Base-by-base conservation (phyloP, 2,329 filamentous ascomycete species). In the Lasiodiplodia theobromae region DNA sequence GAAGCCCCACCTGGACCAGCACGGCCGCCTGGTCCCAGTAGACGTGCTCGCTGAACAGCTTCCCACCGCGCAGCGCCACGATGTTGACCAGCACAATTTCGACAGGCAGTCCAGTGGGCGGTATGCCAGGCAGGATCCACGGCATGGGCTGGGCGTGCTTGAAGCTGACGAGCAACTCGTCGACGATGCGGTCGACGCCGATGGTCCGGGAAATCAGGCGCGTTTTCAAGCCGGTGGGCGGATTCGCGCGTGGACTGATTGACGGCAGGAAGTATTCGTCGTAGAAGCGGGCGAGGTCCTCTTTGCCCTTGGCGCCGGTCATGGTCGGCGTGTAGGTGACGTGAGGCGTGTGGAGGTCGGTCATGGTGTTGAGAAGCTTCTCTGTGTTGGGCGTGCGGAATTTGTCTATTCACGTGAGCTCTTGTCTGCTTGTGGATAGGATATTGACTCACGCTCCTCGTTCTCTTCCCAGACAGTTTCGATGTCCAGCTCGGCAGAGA, bases 21-120 rank as follows among this genome's bases (percentile, higher is more conserved):
- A 89, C 87, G 58, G 82, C 85, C 11, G 87, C 87, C 72, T 89
- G 87, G 71, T 89, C 87, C 87, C 87, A 89, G 73, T 89, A 89
- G 3, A 88, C 77, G 64, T 88, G 82, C 74, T 89, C 87, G 21
- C 83, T 84, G 75, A 83, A 86, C 14, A 89, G 75, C 71, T 83
- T 85, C 0, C 84, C 85, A 0, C 81, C 86, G 16, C 85, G 77
- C 66, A 89, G 79, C 37, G 83, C 83, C 2, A 89, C 86, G 10
- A 89, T 85, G 65, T 81, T 85, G 1, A 89, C 84, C 2, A 89
- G 75, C 0, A 86, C 82, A 3, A 88, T 80, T 73, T 89, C 86
- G 1, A 89, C 86, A 52, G 82, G 81, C 66, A 85, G 83, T 69
- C 86, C 82, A 0, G 87, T 89, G 0, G 87, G 82, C 12, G 84